These are phyloP conservation scores for Fomitopsis serialis DNA, from an alignment of 768 basidiomycete genomes.

Conservation along the genomic window DNA sequence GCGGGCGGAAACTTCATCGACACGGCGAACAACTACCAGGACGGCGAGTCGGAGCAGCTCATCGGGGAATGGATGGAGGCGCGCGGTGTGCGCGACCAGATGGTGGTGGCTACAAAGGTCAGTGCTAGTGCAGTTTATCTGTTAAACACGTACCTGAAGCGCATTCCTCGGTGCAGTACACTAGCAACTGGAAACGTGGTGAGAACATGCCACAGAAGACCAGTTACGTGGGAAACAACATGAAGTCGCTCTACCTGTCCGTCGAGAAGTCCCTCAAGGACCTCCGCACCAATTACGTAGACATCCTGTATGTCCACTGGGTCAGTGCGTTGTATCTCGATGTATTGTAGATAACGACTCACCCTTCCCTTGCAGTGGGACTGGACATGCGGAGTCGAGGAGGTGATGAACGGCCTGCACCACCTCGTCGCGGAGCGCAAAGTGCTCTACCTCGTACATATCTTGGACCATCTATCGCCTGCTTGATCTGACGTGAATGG, in stretches of 20 bases:
- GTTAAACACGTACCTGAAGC: background rate
- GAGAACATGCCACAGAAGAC: slow-evolving; percentile 15
- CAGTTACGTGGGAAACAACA: slow-evolving; percentile 32
- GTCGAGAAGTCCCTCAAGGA: slow-evolving; percentile 32
- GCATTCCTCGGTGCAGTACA: slow-evolving; percentile 16
- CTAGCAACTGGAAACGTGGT: slow-evolving; percentile 19
- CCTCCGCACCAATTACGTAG: slow-evolving; percentile 38
- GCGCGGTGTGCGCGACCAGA: slow-evolving; percentile 39
- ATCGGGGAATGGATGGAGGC: slow-evolving; percentile 47
- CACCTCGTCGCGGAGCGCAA: slow-evolving; percentile 45
- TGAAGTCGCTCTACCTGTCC: slow-evolving; percentile 32
- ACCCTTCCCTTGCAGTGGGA: slow-evolving; percentile 44
- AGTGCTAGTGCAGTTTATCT: slow-evolving; percentile 1
- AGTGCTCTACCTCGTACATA: slow-evolving; percentile 29
- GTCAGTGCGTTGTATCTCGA: slow-evolving; percentile 34
- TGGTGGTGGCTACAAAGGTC: slow-evolving; percentile 44
- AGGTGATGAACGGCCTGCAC: slow-evolving; percentile 52
- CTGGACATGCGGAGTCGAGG: slow-evolving; percentile 44
- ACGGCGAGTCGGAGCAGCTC: slow-evolving; percentile 49
- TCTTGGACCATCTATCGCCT: background rate
- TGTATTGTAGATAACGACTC: slow-evolving; percentile 38
- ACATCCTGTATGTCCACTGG: slow-evolving; percentile 41
- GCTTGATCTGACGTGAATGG: background rate
- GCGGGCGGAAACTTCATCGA: slow-evolving; percentile 47
- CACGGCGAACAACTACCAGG: slow-evolving; percentile 46